Evolutionary conservation across 345 rosid genomes (phyloP).

Genomic region (Hirschfeldia incana): DNA sequence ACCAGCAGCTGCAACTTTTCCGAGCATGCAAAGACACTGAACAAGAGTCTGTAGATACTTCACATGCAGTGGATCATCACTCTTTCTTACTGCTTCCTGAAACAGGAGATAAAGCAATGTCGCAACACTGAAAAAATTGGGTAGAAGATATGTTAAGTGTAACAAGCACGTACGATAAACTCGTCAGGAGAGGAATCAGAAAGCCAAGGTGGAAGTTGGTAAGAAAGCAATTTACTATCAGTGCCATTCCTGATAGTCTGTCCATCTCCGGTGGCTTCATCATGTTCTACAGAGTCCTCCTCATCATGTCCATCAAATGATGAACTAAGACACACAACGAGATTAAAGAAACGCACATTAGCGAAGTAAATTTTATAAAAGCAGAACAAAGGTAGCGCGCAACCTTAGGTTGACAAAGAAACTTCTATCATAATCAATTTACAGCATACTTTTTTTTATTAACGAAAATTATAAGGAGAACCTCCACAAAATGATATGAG

Average conservation of each 20-base stretch:
- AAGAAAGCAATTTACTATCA: constrained; percentile 57
- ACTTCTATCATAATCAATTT: constrained; percentile 22
- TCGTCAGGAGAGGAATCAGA: constrained; percentile 90
- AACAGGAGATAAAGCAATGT: constrained; percentile 33
- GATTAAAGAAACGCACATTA: constrained; percentile 15
- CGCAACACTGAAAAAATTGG: constrained; percentile 15
- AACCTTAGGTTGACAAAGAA: constrained; percentile 12
- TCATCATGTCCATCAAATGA: constrained; percentile 85
- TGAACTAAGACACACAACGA: constrained; percentile 54
- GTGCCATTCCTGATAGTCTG: constrained; percentile 54
- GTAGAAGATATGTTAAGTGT: constrained; percentile 18
- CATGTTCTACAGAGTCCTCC: constrained; percentile 64
- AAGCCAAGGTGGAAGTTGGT: constrained; percentile 82
- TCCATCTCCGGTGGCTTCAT: constrained; percentile 59
- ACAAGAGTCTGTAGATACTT: constrained; percentile 96
- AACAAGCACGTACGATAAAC: constrained; percentile 62
- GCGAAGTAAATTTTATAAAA: constrained; percentile 1
- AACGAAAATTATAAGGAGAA: constrained; percentile 1
- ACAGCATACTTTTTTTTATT: not conserved
- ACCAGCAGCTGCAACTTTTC: constrained; percentile 97
- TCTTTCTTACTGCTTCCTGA: constrained; percentile 86
- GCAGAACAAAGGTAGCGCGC: constrained; percentile 13
- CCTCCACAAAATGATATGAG: constrained; percentile 9
- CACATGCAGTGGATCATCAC: constrained; percentile 81
- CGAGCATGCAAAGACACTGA: constrained; percentile 95